phyloP scores from a whole-genome alignment of 441 rosid genomes.

The Hura crepitans region DNA sequence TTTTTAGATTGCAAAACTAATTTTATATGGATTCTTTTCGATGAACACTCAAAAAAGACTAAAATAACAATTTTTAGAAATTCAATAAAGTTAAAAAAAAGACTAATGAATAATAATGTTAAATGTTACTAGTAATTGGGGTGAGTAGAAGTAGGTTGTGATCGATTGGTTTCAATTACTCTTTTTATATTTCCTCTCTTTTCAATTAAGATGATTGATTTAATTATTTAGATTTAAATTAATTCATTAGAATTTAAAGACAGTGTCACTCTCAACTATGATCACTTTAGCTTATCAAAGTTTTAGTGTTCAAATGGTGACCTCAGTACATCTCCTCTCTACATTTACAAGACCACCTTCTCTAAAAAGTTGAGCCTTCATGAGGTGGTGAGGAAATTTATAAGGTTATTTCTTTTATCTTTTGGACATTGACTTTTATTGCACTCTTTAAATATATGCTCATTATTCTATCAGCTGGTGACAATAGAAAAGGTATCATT shows the following conservation, averaged over 20 bases:
- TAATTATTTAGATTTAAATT: background rate
- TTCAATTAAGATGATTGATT: background rate
- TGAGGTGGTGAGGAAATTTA: slow-evolving; percentile 84
- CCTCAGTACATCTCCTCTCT: slow-evolving; percentile 87
- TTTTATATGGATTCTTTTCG: too few relatives aligned
- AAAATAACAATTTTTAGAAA: too few relatives aligned
- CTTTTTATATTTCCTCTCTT: too few relatives aligned
- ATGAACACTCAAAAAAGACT: too few relatives aligned
- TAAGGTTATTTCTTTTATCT: slow-evolving; percentile 86
- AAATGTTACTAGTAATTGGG: too few relatives aligned
- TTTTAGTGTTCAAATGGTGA: slow-evolving; percentile 94
- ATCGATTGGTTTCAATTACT: too few relatives aligned
- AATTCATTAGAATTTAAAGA: slow-evolving; percentile 28
- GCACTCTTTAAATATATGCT: slow-evolving; percentile 91
- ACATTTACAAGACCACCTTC: slow-evolving; percentile 88
- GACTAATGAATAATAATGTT: too few relatives aligned
- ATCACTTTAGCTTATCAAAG: slow-evolving; percentile 86
- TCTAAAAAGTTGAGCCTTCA: slow-evolving; percentile 82
- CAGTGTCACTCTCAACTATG: slow-evolving; percentile 74
- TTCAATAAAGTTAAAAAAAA: too few relatives aligned
- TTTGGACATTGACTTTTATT: slow-evolving; percentile 92
- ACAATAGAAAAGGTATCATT: slow-evolving; percentile 82
- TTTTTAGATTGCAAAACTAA: too few relatives aligned
- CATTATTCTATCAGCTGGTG: slow-evolving; percentile 86
- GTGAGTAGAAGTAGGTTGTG: too few relatives aligned